Base-by-base conservation (phyloP, 768 basidiomycete genomes). In the Hygrocybe punicea region DNA sequence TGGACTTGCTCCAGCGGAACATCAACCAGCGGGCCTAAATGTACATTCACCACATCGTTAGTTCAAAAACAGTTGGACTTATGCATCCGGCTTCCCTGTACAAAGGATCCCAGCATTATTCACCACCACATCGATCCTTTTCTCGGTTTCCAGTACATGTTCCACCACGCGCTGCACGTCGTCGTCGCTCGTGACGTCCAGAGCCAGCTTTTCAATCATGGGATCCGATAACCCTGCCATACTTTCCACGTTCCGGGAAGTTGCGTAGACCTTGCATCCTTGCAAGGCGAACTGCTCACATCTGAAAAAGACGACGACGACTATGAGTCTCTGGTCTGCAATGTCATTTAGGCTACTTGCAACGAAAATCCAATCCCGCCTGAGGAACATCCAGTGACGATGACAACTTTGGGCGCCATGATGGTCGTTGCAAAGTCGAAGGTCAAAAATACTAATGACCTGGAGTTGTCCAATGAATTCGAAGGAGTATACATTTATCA, bases 181-280 rank as follows among this genome's bases (percentile, higher is more conserved):
- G 36, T 83, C 83, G 19, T 86, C 84, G 52, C 71, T 78, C 2
- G 78, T 84, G 13, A 92, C 85, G 62, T 92, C 90, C 19, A 92
- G 67, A 0, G 70, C 69, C 16, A 82, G 67, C 49, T 71, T 79
- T 50, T 79, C 75, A 36, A 87, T 78, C 5, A 68, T 70, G 1
- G 73, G 65, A 42, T 73, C 67, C 9, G 65, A 67, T 42, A 91
- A 83, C 3, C 78, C 81, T 1, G 73, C 74, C 73, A 93, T 86
- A 6, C 81, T 77, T 17, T 84, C 83, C 3, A 82, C 67, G n/a
- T 73, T 78, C 13, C 89, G 83, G 5, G 89, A 82, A 0, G 87
- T 86, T 2, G 90, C 91, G 58, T 90, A 92, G 7, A 92, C 89
- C 40, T 78, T 81, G 68, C 87, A 91, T 35, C 83, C 87, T 33